A percentile compares a stretch with the other conserved stretches of the same genome.
phyloP scores from a whole-genome alignment of 139 green algal genomes.

The Haematococcus lacustris region DNA sequence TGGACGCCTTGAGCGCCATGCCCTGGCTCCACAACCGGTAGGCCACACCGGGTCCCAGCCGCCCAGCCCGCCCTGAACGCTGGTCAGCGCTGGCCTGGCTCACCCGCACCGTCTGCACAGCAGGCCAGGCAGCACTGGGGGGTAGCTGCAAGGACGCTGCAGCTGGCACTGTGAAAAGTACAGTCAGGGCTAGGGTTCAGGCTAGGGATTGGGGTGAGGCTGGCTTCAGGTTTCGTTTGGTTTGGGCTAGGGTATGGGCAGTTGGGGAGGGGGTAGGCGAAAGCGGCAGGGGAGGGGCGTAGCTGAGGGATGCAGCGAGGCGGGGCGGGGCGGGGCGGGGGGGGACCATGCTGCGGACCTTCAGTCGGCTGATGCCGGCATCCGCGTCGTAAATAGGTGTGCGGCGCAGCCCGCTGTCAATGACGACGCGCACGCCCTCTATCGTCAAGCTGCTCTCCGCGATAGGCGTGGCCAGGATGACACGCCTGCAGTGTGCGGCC shows the following conservation, averaged over 20 bases:
- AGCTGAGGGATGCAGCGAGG: background rate
- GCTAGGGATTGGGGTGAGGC: background rate
- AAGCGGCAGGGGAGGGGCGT: background rate
- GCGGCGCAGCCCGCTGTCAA: conserved; percentile 51
- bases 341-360: background rate
- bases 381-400: conserved; percentile 28
- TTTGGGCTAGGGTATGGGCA: background rate
- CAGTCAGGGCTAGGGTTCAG: background rate
- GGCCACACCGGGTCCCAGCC: conserved; percentile 41
- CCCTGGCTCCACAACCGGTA: conserved; percentile 44
- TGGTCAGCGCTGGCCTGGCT: conserved; percentile 47
- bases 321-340: background rate
- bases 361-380: conserved; percentile 21
- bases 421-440: conserved; percentile 53
- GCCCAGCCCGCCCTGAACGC: conserved; percentile 42
- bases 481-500: conserved; percentile 13
- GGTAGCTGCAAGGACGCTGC: background rate
- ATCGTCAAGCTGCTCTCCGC: conserved; percentile 60
- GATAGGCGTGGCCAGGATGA: conserved; percentile 62
- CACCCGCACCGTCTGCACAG: conserved; percentile 18
- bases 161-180: background rate
- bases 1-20: conserved; percentile 15
- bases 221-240: background rate
- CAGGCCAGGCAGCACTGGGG: background rate
- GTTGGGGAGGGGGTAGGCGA: background rate